These are phyloP conservation scores for Simplicillium aogashimaense DNA, from an alignment of 2,329 filamentous ascomycete genomes.

Conservation along the genomic window DNA sequence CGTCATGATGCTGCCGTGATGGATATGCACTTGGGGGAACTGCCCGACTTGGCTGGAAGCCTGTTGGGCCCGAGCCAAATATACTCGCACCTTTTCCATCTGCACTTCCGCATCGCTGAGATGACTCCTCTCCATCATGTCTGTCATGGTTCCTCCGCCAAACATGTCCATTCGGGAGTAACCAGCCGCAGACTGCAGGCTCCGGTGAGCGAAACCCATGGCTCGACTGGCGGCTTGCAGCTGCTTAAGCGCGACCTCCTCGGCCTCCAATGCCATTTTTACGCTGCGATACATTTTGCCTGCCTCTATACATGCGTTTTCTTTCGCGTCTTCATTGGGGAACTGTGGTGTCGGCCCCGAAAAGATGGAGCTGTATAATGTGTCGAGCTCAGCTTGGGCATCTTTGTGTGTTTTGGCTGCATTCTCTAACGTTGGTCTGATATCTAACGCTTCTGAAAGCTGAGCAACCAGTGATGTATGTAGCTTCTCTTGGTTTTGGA, in stretches of 20 bases:
- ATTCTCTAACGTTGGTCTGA: constrained; percentile 23
- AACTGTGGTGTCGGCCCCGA: constrained; percentile 39
- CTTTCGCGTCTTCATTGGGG: constrained; percentile 40
- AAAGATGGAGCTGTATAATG: constrained; percentile 43
- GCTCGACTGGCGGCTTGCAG: constrained; percentile 26
- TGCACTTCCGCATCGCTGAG: constrained; percentile 35
- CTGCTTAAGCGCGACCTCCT: constrained; percentile 28
- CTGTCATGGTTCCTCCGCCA: constrained; percentile 34
- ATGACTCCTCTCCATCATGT: constrained; percentile 44
- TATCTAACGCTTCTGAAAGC: constrained; percentile 27
- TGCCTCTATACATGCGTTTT: constrained; percentile 24
- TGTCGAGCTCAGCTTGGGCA: constrained; percentile 37
- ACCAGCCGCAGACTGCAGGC: constrained; percentile 31
- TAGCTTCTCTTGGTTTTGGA: constrained; percentile 32
- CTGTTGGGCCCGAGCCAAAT: constrained; percentile 27
- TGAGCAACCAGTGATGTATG: constrained; percentile 28
- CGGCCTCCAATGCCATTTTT: constrained; percentile 23
- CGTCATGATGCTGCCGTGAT: constrained; percentile 33
- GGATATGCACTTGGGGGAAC: constrained; percentile 31
- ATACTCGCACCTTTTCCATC: constrained; percentile 27
- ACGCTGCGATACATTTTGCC: constrained; percentile 25
- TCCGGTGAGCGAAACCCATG: constrained; percentile 22
- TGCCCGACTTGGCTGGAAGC: constrained; percentile 25
- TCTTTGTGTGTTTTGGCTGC: constrained; percentile 22
- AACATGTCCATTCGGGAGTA: constrained; percentile 36